These are phyloP conservation scores for Arthroderma sp. DNA, from an alignment of 2,329 filamentous ascomycete species.

Conservation along the genomic window DNA sequence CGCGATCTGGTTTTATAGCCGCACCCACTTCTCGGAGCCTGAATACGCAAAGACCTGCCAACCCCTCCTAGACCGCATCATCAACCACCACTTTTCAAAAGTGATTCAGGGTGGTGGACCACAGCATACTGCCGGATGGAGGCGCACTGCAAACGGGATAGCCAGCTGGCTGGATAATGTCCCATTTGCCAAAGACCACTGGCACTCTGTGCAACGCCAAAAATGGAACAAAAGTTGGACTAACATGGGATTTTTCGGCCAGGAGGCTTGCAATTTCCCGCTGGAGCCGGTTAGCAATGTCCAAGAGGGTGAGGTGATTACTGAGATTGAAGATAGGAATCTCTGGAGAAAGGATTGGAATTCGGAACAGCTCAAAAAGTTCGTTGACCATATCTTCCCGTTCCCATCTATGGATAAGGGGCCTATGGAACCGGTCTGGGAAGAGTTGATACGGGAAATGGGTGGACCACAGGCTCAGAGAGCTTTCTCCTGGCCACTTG, in stretches of 20 bases:
- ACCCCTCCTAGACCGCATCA: background rate
- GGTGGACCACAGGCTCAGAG: background rate
- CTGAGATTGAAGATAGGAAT: background rate
- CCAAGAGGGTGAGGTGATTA: background rate
- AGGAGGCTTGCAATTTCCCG: conserved; percentile 3
- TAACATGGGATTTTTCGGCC: background rate
- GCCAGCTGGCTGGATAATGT: conserved; percentile 4
- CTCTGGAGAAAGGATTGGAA: conserved; percentile 2
- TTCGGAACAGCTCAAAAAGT: background rate
- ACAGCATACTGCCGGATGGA: background rate
- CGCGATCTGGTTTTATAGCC: conserved; percentile 4
- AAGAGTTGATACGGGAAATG: background rate
- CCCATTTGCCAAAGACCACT: background rate
- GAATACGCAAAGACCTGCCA: conserved; percentile 1
- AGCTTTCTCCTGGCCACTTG: background rate
- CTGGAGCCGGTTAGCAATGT: background rate
- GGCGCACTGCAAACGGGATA: conserved; percentile 1
- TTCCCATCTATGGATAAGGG: too few relatives aligned
- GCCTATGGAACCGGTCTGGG: background rate
- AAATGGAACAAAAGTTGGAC: conserved; percentile 4
- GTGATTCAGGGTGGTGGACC: conserved; percentile 1
- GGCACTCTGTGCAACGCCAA: conserved; percentile 3
- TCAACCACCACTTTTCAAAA: background rate
- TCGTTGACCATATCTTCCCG: conserved; percentile 1
- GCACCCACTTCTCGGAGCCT: background rate